These are phyloP conservation scores for Clitopilus hobsonii DNA, from an alignment of 768 basidiomycete species.

Conservation along the genomic window DNA sequence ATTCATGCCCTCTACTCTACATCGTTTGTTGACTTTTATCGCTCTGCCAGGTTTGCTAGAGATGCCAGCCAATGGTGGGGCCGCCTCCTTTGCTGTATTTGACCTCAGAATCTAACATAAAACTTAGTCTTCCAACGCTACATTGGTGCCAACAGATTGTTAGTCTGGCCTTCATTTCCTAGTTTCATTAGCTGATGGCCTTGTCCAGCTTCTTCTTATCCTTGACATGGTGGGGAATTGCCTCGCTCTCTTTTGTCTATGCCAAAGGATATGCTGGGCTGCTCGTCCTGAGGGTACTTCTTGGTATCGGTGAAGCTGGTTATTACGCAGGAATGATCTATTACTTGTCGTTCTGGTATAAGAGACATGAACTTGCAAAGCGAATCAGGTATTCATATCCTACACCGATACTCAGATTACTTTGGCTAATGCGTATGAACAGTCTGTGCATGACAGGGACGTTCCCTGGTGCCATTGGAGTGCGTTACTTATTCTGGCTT, in stretches of 20 bases:
- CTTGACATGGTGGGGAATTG: constrained; percentile 46
- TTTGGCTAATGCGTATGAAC: not conserved
- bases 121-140: constrained; percentile 45
- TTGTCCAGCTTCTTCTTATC: constrained; percentile 48
- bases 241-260: constrained; percentile 49
- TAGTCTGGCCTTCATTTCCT: constrained; percentile 6
- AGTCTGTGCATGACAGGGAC: constrained; percentile 59
- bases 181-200: not conserved
- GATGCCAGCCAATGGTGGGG: constrained; percentile 50
- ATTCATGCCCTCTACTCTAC: not conserved
- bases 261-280: constrained; percentile 49
- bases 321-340: constrained; percentile 61
- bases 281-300: constrained; percentile 46
- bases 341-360: constrained; percentile 58
- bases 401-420: not conserved
- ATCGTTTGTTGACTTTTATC: not conserved
- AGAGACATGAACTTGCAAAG: constrained; percentile 44
- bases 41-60: constrained; percentile 36
- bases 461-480: constrained; percentile 51
- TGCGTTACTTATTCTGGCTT: constrained; percentile 12
- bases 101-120: not conserved
- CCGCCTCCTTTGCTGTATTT: not conserved
- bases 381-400: constrained; percentile 34
- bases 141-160: constrained; percentile 59
- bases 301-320: constrained; percentile 59